These are phyloP conservation scores for Pleurotus djamor DNA, from an alignment of 768 basidiomycete genomes.

Conservation along the genomic window DNA sequence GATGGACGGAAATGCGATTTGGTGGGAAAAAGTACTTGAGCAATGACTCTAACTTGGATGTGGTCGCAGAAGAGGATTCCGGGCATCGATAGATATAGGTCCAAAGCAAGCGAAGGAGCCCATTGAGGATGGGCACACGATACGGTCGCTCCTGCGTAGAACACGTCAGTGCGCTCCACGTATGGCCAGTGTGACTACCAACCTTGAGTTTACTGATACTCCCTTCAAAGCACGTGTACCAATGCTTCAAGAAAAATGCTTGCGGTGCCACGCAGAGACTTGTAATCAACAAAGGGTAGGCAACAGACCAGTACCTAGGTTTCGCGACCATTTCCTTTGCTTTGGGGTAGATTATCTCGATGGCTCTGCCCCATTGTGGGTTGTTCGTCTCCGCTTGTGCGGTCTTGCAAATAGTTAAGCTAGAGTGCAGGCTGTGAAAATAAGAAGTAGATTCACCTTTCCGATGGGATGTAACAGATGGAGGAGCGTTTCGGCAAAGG, in stretches of 20 bases:
- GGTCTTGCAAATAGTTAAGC: constrained; percentile 43
- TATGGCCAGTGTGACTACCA: constrained; percentile 5
- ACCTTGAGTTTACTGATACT: constrained; percentile 83
- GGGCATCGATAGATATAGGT: constrained; percentile 94
- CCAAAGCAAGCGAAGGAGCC: constrained; percentile 83
- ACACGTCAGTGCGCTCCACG: constrained; percentile 5
- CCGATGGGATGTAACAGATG: constrained; percentile 83
- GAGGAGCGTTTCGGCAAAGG: constrained; percentile 82
- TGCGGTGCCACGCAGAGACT: constrained; percentile 86
- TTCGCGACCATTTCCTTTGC: constrained; percentile 85
- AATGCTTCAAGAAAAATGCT: constrained; percentile 81
- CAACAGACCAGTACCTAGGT: constrained; percentile 85
- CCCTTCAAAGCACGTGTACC: constrained; percentile 71
- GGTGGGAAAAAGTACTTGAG: constrained; percentile 79
- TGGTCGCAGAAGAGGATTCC: constrained; percentile 79
- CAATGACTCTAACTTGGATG: constrained; percentile 73
- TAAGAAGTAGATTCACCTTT: constrained; percentile 48
- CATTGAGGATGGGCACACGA: constrained; percentile 74
- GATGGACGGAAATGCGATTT: constrained; percentile 56
- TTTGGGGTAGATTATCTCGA: constrained; percentile 79
- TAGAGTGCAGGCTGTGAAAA: too few relatives aligned
- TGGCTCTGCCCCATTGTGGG: constrained; percentile 91
- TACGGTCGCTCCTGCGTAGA: constrained; percentile 69
- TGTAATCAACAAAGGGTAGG: constrained; percentile 82
- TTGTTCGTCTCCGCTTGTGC: constrained; percentile 96